phyloP scores from a whole-genome alignment of 108 stramenopile species.

The Stephanodiscus minutulus region DNA sequence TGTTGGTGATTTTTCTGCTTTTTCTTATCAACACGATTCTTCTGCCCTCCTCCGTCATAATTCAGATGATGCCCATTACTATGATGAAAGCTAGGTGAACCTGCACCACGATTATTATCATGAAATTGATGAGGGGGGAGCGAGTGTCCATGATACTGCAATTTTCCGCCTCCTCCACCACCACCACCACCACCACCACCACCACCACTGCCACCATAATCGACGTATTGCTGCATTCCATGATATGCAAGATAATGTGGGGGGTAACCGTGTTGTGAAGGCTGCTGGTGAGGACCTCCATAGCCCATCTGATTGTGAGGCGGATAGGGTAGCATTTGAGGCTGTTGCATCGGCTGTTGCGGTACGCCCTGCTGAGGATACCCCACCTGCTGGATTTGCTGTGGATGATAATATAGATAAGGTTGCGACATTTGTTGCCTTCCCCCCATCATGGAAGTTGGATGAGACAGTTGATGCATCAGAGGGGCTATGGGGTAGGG shows the following conservation, averaged over 20 bases:
- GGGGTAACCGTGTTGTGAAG: constrained; percentile 26
- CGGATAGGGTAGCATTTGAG: constrained; percentile 18
- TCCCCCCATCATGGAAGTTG: neutral
- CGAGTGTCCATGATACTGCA: constrained; percentile 16
- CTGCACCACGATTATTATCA: neutral
- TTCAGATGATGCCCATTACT: neutral
- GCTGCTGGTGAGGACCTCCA: constrained; percentile 33
- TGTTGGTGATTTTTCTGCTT: constrained; percentile 8
- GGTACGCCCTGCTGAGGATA: constrained; percentile 8
- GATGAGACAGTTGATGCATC: constrained; percentile 18
- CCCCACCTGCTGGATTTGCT: constrained; percentile 41
- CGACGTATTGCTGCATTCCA: constrained; percentile 17
- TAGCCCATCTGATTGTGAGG: constrained; percentile 20
- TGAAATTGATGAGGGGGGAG: constrained; percentile 1
- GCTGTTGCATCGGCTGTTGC: constrained; percentile 12
- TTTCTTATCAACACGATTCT: constrained; percentile 14
- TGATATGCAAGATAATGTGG: constrained; percentile 1
- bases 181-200: neutral
- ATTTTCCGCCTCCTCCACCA: neutral
- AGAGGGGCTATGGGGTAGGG: constrained; percentile 9
- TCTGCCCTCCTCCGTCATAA: neutral
- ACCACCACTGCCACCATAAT: neutral
- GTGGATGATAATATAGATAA: constrained; percentile 46
- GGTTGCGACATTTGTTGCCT: constrained; percentile 4
- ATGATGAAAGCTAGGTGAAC: neutral